Evolutionary conservation across 2,329 filamentous ascomycete species (phyloP), one percentile per base, ranked within the genome.

Genomic region (Ophiocordyceps camponoti-saundersi): DNA sequence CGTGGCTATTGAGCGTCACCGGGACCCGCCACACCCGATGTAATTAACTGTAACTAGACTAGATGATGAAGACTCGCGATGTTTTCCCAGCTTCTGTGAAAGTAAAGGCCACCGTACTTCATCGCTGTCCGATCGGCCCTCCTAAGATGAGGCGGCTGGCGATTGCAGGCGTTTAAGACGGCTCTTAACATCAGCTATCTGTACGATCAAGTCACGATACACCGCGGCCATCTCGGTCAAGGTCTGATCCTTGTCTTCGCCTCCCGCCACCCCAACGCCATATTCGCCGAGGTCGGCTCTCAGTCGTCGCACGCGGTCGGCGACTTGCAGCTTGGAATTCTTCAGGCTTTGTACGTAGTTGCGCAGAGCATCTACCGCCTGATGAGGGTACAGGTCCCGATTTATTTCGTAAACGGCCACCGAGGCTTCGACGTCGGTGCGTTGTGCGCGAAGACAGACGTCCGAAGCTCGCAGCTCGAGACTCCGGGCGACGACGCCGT

Each of bases 161-260:
- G 12, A 34, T 34, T 34, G 32, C 32, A 69, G 50, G 44, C 65
- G 57, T 11, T 60, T 59, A 44, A 78, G 50, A 50, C 78, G 73
- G 3, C 56, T 61, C 48, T 61, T 64, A 0, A 73, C 68, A 43
- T 77, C 73, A 11, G 67, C 61, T 47, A 77, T 57, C 54, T 73
- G 64, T 49, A 61, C 58, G 26, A 61, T 65, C 66, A 77, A 70
- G 48, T 76, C 70, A 2, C 62, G 56, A 55, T 71, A 72, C 8
- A 69, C 65, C 47, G 65, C 61, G 3, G 70, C 73, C 65, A 77
- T 70, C 55, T 77, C 73, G 47, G 68, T 64, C 67, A 77, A 68
- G 22, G 60, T 63, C 49, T 62, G 65, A 53, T 72, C 72, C 60
- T 72, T 74, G 8, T 53, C 58, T 1, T 56, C 57, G 10, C 57